Conservation (phyloP, 2,329 filamentous ascomycete genomes). For the Cladosporium sphaerospermum region DNA sequence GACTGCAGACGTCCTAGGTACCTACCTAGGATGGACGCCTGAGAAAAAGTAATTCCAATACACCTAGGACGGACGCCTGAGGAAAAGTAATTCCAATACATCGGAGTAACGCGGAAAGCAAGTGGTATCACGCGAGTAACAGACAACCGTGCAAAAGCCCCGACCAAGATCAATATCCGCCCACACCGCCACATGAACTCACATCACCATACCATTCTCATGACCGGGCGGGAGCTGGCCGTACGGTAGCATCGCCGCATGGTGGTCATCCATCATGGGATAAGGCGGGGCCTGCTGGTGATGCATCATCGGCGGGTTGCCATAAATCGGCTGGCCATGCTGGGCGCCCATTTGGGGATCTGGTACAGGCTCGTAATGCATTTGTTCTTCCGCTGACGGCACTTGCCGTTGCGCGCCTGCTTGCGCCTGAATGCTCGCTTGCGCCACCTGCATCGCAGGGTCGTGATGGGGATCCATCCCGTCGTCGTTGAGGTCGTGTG, state of each 20-base stretch:
- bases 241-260: conserved; percentile 22
- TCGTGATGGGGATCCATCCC: conserved; percentile 9
- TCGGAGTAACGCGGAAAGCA: background rate
- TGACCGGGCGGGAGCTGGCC: conserved; percentile 19
- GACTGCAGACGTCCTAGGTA: no score
- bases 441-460: conserved; percentile 10
- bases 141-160: background rate
- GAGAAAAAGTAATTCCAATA: no score
- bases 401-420: background rate
- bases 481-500: background rate
- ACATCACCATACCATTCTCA: conserved; percentile 21
- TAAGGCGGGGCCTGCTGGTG: conserved; percentile 19
- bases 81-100: no score
- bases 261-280: conserved; percentile 22
- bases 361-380: conserved; percentile 24
- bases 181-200: background rate
- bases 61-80: no score
- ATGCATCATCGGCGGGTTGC: conserved; percentile 20
- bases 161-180: background rate
- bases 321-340: conserved; percentile 15
- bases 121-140: conserved; percentile 3
- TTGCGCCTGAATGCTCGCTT: conserved; percentile 7
- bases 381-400: conserved; percentile 20
- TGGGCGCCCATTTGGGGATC: conserved; percentile 15
- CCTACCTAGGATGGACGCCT: no score